Evolutionary conservation across 148 eudicot species (phyloP).

Genomic region (Beta vulgaris): DNA sequence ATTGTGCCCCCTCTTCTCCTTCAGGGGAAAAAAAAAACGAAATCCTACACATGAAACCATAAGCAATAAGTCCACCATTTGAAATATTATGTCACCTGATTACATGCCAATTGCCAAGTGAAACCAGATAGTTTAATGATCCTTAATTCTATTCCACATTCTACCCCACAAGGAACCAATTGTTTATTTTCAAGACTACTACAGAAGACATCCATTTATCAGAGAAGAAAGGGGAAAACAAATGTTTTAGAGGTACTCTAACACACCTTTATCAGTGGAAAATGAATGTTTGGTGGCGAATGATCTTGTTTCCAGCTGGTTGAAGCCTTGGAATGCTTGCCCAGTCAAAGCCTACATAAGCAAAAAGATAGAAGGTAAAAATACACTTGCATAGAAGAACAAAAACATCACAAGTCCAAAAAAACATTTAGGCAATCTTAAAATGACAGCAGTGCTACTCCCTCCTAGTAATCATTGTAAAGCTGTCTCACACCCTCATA

Average conservation of each 20-base stretch:
- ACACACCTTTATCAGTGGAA: constrained; percentile 43
- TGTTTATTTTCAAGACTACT: neutral
- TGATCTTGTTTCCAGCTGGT: constrained; percentile 34
- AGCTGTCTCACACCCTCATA: neutral
- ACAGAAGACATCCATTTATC: neutral
- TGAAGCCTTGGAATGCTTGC: constrained; percentile 29
- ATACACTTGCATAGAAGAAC: neutral
- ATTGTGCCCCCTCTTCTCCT: neutral
- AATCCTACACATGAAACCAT: neutral
- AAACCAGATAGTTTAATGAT: neutral
- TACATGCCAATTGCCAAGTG: neutral
- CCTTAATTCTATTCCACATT: neutral
- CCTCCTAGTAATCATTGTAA: neutral
- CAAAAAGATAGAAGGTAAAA: constrained; percentile 10
- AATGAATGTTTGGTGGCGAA: constrained; percentile 51
- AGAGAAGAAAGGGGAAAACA: neutral
- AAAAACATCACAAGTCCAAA: neutral
- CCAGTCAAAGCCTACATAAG: constrained; percentile 32
- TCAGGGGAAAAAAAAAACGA: neutral
- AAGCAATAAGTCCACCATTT: no score
- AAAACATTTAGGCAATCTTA: neutral
- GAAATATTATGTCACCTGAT: neutral
- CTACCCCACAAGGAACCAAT: neutral
- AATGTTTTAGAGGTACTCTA: neutral
- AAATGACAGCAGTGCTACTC: neutral